These are phyloP conservation scores for Xylona heveae DNA, from an alignment of 495 filamentous ascomycete genomes.

Conservation along the genomic window DNA sequence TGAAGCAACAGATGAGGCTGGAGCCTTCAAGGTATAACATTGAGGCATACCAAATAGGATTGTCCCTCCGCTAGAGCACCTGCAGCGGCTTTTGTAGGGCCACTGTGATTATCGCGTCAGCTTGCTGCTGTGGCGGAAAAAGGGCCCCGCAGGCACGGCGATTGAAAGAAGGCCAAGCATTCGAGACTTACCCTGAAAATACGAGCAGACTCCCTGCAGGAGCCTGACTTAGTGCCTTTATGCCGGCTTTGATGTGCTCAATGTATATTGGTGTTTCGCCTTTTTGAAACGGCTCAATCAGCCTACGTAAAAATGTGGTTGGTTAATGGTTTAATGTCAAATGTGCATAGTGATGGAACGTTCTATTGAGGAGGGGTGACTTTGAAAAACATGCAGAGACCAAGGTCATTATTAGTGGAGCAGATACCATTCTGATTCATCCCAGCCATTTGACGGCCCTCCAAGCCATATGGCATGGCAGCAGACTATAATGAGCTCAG, in stretches of 20 bases:
- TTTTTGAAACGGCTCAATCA: conserved; percentile 45
- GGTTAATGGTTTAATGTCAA: no score
- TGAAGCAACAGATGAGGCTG: no score
- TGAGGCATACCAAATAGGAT: neutral
- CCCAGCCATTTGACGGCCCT: conserved; percentile 30
- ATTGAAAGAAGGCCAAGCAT: no score
- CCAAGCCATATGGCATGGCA: conserved; percentile 64
- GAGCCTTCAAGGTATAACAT: no score
- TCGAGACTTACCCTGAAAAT: neutral
- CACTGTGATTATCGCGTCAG: neutral
- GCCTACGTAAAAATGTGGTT: conserved; percentile 12
- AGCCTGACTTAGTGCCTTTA: conserved; percentile 21
- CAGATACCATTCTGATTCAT: conserved; percentile 14
- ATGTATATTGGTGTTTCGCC: conserved; percentile 56
- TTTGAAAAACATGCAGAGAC: no score
- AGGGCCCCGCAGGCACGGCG: neutral
- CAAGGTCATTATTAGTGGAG: no score
- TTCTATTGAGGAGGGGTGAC: no score
- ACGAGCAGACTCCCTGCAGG: neutral
- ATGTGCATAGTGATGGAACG: no score
- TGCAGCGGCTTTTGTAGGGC: conserved; percentile 1
- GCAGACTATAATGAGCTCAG: conserved; percentile 45
- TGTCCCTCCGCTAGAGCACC: neutral
- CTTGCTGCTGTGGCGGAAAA: no score
- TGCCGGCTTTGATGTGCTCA: conserved; percentile 42